Evolutionary conservation across 164 flowering plant species (phyloP), one percentile per base, ranked within the genome.

Genomic region (Vitis vinifera): DNA sequence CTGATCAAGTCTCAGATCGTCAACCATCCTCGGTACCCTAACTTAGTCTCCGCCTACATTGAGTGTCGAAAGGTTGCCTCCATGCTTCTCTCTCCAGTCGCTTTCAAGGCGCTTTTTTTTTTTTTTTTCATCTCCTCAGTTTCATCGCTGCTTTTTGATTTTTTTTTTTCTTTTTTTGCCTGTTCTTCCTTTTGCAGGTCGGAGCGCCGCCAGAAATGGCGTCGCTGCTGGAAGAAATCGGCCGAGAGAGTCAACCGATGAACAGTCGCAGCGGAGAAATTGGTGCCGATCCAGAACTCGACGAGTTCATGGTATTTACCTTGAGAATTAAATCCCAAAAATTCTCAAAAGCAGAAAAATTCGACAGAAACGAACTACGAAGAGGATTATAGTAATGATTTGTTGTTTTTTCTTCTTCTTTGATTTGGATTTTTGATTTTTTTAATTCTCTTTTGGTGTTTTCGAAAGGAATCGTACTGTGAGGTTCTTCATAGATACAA

Each of bases 261-360:
- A 48, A 64, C 16, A 2, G 58, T 65, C n/a, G 27, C 31, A 49
- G 48, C 63, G 44, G 44, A 37, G 76, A 75, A 55, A 63, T 81
- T 49, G 89, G 88, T 65, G 75, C 79, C 27, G 87, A 88, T 79
- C 88, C 88, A 0, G 85, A 84, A 62, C 89, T 87, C 47, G 89
- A 88, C 53, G 62, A 84, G 30, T 88, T 88, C 79, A 86, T 88
- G 91, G 91, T 87, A 77, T 59, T 8, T 6, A 12, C 10, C 3
- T 44, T 59, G 15, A 19, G n/a, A 14, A 11, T 31, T 23, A 13
- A 8, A 37, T 37, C 44, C 44, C 44, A 37, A 37, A 3, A 37
- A 37, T 37, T 37, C 44, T 37, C 44, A 37, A 37, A 37, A 37
- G 7, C 7, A 37, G 44, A 37, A 37, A 37, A 37, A 37, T 4